Base-by-base conservation (phyloP, 1,139 yeast species). In the Kurtzmaniella natalensis region DNA sequence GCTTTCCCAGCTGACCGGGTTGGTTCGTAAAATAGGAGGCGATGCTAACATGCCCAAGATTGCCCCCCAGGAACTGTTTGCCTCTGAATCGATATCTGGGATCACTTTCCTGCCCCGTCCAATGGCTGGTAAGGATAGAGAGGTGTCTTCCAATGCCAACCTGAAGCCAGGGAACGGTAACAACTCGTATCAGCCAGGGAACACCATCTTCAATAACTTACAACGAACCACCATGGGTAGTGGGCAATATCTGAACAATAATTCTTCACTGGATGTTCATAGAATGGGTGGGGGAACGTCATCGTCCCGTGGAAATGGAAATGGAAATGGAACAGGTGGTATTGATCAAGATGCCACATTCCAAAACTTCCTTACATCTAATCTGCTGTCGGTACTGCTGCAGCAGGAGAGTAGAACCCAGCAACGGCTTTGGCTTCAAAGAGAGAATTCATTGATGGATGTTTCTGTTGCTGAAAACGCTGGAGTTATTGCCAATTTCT, bases 351-450 rank as follows among this genome's bases (percentile, higher is more conserved):
- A 11, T 23, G 29, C 29, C 6, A 26, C 29, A 6, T 26, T 26
- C n/a, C 29, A 26, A 10, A 26, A 26, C 8, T 26, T 26, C 13
- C 21, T 26, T 5, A 26, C 18, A 17, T 18, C 18, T 11, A 26
- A 26, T n/a, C 29, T 26, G 29, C 19, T 18, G 18, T 26, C 29
- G n/a, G 29, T 26, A 3, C 29, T 26, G 29, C 29, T 26, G 18
- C 30, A 28, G 21, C 39, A 37, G 24, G 81, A 78, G 34, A 80
- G 87, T 1, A 69, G 95, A 55, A 84, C 94, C 0, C 95, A 85
- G 50, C 92, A 84, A 48, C 72, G 82, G 42, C 67, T 85, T 33
- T 84, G 94, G 94, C 60, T 85, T 25, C 94, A 84, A 52, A 65
- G 94, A 41, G 94, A 85, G 44, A 82, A 75, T 46, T 78, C 84